These are phyloP conservation scores for Xerocomus potaroensis DNA, from an alignment of 768 basidiomycete species.

Conservation along the genomic window DNA sequence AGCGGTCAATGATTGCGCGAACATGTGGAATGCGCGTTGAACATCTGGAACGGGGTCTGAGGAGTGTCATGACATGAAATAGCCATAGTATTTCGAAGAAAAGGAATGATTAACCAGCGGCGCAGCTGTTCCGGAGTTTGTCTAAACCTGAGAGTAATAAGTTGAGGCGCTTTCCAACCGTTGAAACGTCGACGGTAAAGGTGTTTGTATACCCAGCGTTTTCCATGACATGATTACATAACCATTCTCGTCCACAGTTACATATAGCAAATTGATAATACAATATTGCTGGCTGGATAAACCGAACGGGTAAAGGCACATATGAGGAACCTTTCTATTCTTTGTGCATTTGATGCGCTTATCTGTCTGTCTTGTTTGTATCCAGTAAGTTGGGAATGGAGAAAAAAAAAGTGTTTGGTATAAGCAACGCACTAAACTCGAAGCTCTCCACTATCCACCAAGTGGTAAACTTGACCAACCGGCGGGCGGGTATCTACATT, in stretches of 20 bases:
- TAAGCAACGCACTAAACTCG: no score
- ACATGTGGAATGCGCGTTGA: slow-evolving; percentile 34
- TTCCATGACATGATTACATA: slow-evolving; percentile 14
- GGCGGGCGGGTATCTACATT: neutral
- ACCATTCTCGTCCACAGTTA: neutral
- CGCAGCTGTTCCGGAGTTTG: slow-evolving; percentile 7
- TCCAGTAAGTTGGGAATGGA: no score
- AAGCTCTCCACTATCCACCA: no score
- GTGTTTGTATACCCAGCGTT: no score
- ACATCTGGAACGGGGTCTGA: slow-evolving; percentile 26
- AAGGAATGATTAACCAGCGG: slow-evolving; percentile 8
- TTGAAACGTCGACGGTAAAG: neutral
- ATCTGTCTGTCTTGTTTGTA: no score
- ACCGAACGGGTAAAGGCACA: no score
- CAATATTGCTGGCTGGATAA: no score
- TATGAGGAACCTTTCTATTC: no score
- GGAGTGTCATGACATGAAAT: slow-evolving; percentile 19
- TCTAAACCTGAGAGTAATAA: slow-evolving; percentile 1
- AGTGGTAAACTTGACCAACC: no score
- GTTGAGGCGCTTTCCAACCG: slow-evolving; percentile 1
- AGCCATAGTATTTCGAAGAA: slow-evolving; percentile 14
- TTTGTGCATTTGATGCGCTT: no score
- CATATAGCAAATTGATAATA: no score
- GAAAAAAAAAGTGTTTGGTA: no score
- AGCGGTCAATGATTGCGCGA: slow-evolving; percentile 24